Base-by-base conservation (phyloP, 257 asterid species). In the Leonotis leonurus region DNA sequence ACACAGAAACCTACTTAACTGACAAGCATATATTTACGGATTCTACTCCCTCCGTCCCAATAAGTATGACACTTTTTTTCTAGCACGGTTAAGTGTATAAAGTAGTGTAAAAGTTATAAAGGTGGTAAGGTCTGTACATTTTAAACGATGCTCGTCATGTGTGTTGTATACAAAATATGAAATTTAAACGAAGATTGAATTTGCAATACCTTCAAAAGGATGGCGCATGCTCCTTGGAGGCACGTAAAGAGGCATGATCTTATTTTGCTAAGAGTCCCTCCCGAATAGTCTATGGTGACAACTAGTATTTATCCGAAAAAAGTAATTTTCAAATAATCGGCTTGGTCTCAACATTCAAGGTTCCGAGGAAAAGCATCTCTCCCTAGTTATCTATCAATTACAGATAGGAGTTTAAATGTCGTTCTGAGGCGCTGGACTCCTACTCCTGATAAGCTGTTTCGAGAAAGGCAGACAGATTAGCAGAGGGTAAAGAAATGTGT, bases 401-500 rank as follows among this genome's bases (percentile, higher is more conserved):
- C 64, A 61, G 33, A 64, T 60, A 58, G 56, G 64, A 64, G 72
- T 60, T 74, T 77, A 74, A 77, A 64, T 83, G 66, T 74, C 82
- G 68, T 70, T 78, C 65, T 60, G 81, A 77, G 73, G 69, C 10
- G 74, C 82, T n/a, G 87, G 82, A 70, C 51, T 72, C 76, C 88
- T 73, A 56, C 55, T 77, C 79, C 71, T 89, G 77, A 82, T 80
- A 62, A 84, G 72, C 97, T 86, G 94, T 68, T 75, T 46, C 81
- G 70, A 71, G 78, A 55, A 68, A 37, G 49, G 70, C 9, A 52
- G 40, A 58, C 63, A 43, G 7, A 46, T 25, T 50, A 63, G 51
- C 70, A 45, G 29, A 14, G 36, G 18, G 17, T 1, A 13, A 29
- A 9, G 20, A 16, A 25, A 21, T 37, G 54, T 14, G 24, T 22